Percentiles rank a stretch among this genome's conserved stretches.
phyloP scores from a whole-genome alignment of 179 eudicot genomes.

The Patellifolia procumbens region DNA sequence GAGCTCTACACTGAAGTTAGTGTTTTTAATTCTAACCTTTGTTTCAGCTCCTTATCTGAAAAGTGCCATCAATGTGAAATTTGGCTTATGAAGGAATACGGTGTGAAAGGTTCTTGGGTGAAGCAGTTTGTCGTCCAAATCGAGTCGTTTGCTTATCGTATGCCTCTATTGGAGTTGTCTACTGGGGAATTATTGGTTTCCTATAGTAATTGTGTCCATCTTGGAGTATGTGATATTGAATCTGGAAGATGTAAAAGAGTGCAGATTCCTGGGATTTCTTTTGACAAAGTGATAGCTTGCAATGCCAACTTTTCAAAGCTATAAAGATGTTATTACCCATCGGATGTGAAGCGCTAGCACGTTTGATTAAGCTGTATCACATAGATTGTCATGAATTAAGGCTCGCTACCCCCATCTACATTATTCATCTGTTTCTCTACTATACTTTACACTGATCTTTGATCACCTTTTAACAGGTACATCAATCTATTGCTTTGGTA shows the following conservation, averaged over 20 bases:
- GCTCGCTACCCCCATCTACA: no score
- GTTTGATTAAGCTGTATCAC: not conserved
- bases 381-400: not conserved
- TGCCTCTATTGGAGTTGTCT: not conserved
- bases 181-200: not conserved
- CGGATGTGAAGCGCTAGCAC: not conserved
- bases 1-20: not conserved
- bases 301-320: not conserved
- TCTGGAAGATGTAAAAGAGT: not conserved
- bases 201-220: not conserved
- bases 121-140: not conserved
- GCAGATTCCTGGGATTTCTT: not conserved
- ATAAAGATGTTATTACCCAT: not conserved
- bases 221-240: not conserved
- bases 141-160: not conserved
- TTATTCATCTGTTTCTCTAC: not conserved
- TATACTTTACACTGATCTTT: not conserved
- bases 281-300: not conserved
- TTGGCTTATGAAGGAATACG: constrained; percentile 20
- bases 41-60: not conserved
- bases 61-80: not conserved
- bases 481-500: not conserved
- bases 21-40: not conserved
- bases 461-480: not conserved
- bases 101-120: constrained; percentile 16